Evolutionary conservation across 495 filamentous ascomycete species (phyloP).

Genomic region (Viridothelium virens): DNA sequence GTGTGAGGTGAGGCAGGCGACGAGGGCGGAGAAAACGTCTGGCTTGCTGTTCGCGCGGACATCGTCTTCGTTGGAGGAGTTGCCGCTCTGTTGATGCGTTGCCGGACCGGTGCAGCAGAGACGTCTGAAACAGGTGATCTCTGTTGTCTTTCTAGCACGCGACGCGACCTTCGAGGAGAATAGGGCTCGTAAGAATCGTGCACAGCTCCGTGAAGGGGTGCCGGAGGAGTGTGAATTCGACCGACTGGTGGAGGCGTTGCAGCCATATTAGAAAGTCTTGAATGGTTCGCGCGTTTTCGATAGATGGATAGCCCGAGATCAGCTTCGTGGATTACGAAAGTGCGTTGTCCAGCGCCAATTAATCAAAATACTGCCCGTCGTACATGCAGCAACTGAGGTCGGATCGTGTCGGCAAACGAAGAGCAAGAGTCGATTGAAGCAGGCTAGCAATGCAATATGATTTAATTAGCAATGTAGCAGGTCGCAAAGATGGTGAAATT

Average conservation of each 20-base stretch:
- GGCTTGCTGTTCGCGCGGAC: slow-evolving; percentile 24
- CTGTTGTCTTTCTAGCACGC: slow-evolving; percentile 25
- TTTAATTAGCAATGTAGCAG: slow-evolving; percentile 1
- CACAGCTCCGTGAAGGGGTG: slow-evolving; percentile 61
- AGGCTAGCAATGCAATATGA: background rate
- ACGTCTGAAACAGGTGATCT: slow-evolving; percentile 21
- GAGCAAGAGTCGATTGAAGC: background rate
- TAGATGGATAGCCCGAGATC: background rate
- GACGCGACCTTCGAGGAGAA: slow-evolving; percentile 48
- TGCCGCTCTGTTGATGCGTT: slow-evolving; percentile 12
- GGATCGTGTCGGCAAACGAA: background rate
- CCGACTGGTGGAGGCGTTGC: slow-evolving; percentile 57
- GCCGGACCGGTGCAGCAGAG: background rate
- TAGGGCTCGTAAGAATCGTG: slow-evolving; percentile 66
- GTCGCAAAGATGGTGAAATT: background rate
- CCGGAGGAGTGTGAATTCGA: slow-evolving; percentile 57
- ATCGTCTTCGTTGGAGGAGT: slow-evolving; percentile 28
- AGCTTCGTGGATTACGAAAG: background rate
- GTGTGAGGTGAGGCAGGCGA: slow-evolving; percentile 44
- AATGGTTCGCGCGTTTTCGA: background rate
- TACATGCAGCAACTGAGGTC: background rate
- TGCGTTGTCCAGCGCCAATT: background rate
- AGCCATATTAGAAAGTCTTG: slow-evolving; percentile 41
- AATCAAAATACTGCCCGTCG: background rate
- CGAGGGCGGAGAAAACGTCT: slow-evolving; percentile 42